Base-by-base conservation (phyloP, 345 rosid species). In the Citrus inodora region DNA sequence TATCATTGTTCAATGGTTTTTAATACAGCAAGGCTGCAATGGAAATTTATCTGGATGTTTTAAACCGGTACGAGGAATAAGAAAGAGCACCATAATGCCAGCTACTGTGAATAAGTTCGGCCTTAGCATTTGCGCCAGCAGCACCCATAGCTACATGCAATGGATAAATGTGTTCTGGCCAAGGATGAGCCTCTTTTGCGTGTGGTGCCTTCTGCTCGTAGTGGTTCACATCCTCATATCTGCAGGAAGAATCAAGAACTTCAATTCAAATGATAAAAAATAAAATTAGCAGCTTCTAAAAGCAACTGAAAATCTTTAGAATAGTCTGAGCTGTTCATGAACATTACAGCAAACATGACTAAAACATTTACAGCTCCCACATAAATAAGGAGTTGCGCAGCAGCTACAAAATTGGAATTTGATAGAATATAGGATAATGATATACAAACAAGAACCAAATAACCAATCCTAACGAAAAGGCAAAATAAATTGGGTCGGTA, bases 91-190 rank as follows among this genome's bases (percentile, higher is more conserved):
- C 94, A 37, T 80, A 76, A 27, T 80, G 82, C 99, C 98, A 96
- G 71, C 99, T 96, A 32, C 85, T 82, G 79, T 94, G 99, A 46
- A 96, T 81, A 61, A 89, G 94, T 83, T 88, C 87, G 6, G 95
- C 93, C 81, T 89, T 86, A 9, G 97, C 79, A 73, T 82, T 73
- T 58, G 74, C 91, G 37, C 94, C 98, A 0, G 97, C 95, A 19
- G 98, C 98, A 19, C 99, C 98, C 85, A 96, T 83, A 1, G 94
- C 99, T 2, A 94, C 95, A 2, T 94, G 98, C 87, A 96, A 79
- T 4, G 99, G 99, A 62, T 90, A 92, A 48, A 96, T 88, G 90
- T 94, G 98, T 46, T 96, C 99, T 0, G 97, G 98, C 86, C 80
- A 79, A 2, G 99, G 99, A 78, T 96, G 98, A 74, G 95, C 97